phyloP scores from a whole-genome alignment of 2,329 filamentous ascomycete genomes.

The Colletotrichum limetticola region DNA sequence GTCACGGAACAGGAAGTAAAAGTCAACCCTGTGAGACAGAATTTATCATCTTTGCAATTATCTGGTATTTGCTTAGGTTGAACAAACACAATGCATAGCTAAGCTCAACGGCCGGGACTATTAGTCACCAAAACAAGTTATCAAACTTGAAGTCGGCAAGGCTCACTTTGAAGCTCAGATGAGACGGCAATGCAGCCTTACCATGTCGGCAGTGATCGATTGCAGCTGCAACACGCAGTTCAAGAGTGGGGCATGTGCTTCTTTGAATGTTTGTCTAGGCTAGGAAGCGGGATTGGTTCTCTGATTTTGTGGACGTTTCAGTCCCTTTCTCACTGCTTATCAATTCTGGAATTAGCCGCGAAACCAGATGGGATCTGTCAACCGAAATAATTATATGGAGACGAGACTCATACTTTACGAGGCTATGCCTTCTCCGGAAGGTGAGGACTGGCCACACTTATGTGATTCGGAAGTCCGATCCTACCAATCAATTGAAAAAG shows the following conservation, averaged over 20 bases:
- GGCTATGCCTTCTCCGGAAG: constrained; percentile 1
- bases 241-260: background rate
- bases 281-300: background rate
- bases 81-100: background rate
- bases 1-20: background rate
- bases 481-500: background rate
- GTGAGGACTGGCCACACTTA: background rate
- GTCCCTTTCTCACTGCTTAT: background rate
- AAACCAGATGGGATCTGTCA: background rate
- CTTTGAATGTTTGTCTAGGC: background rate
- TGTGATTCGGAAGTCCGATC: background rate
- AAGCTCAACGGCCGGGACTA: background rate
- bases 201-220: background rate
- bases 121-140: background rate
- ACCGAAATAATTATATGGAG: background rate
- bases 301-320: background rate
- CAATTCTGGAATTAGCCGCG: too few species aligned
- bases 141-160: background rate
- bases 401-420: background rate
- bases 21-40: background rate
- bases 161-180: background rate
- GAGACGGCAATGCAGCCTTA: constrained; percentile 5
- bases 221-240: background rate
- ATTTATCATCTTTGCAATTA: too few species aligned
- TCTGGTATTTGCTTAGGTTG: background rate